Conservation (phyloP, 768 basidiomycete species). For the Lentinula boryana region DNA sequence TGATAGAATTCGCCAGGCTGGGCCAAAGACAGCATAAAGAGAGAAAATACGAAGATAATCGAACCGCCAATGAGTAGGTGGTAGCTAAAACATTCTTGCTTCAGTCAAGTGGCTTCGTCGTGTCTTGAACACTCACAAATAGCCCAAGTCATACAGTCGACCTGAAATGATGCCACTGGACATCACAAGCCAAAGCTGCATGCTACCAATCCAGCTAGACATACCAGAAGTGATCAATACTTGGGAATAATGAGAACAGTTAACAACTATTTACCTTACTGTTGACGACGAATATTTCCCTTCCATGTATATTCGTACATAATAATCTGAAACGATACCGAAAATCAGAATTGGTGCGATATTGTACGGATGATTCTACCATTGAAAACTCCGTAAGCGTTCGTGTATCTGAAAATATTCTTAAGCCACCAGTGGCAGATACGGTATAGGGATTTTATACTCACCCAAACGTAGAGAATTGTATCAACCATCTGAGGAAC, state of each 20-base stretch:
- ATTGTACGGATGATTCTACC: background rate
- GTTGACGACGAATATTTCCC: slow-evolving; percentile 1
- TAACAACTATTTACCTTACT: background rate
- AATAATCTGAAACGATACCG: background rate
- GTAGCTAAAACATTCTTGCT: background rate
- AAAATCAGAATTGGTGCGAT: background rate
- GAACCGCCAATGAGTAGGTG: slow-evolving; percentile 7
- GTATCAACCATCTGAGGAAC: background rate
- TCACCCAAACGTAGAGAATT: background rate
- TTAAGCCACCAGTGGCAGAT: background rate
- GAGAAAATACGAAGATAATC: slow-evolving; percentile 7
- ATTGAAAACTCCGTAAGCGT: slow-evolving; percentile 3
- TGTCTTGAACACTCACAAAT: slow-evolving; percentile 2
- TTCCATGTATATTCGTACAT: slow-evolving; percentile 3
- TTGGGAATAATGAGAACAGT: too few relatives aligned
- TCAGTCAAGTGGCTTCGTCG: background rate
- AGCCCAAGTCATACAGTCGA: slow-evolving; percentile 4
- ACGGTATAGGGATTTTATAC: background rate
- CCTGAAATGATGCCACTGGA: slow-evolving; percentile 5
- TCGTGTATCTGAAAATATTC: background rate
- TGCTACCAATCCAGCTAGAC: background rate
- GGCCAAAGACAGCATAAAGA: slow-evolving; percentile 8
- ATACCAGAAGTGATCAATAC: background rate
- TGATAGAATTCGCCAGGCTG: slow-evolving; percentile 8
- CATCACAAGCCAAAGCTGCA: slow-evolving; percentile 1